Evolutionary conservation across 2,329 filamentous ascomycete genomes (phyloP).

Genomic region (Lachnellula suecica): DNA sequence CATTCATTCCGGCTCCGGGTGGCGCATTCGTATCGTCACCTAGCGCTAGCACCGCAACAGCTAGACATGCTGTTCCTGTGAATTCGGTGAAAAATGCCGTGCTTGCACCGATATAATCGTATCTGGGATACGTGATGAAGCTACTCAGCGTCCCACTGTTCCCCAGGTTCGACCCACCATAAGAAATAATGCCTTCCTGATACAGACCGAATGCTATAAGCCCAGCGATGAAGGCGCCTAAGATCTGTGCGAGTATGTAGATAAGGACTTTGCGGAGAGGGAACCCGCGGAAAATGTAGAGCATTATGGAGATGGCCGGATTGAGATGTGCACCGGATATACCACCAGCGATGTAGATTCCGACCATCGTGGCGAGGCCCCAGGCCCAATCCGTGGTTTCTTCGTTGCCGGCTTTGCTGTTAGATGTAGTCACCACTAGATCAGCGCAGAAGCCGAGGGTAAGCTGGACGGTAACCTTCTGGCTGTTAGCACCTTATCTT

Average conservation of each 20-base stretch:
- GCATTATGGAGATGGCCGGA: constrained; percentile 42
- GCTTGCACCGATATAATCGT: constrained; percentile 35
- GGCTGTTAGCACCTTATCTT: not conserved
- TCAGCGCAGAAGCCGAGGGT: constrained; percentile 48
- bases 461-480: constrained; percentile 36
- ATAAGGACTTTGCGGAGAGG: constrained; percentile 49
- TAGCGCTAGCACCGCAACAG: constrained; percentile 42
- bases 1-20: constrained; percentile 50
- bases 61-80: constrained; percentile 40
- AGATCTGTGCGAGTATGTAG: constrained; percentile 51
- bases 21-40: constrained; percentile 47
- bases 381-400: constrained; percentile 46
- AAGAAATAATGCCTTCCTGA: constrained; percentile 36
- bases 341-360: constrained; percentile 46
- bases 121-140: constrained; percentile 45
- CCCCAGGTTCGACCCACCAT: constrained; percentile 17
- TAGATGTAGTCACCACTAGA: constrained; percentile 37
- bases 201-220: constrained; percentile 45
- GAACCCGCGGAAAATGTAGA: constrained; percentile 51
- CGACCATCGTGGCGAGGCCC: constrained; percentile 54
- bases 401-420: constrained; percentile 37
- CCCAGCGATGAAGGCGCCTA: constrained; percentile 50
- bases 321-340: constrained; percentile 47
- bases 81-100: constrained; percentile 50
- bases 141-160: constrained; percentile 35